Evolutionary conservation across 2,329 filamentous ascomycete genomes (phyloP), one percentile per base, ranked within the genome.

Genomic region (Scedosporium apiospermum): DNA sequence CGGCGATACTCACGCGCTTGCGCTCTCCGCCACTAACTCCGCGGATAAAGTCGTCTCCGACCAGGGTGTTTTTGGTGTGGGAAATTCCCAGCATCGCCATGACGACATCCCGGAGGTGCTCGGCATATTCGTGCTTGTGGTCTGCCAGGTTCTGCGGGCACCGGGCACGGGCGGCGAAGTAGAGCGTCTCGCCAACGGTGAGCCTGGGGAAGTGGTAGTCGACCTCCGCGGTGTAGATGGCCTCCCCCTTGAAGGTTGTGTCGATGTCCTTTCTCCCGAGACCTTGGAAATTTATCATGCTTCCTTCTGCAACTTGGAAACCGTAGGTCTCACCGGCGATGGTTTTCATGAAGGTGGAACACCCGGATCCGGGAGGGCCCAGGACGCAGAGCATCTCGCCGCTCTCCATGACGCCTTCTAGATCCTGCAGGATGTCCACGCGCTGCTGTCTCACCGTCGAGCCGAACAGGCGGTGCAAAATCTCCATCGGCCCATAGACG

Each of bases 151-250:
- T 70, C 49, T 75, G 74, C 0, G 81, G 81, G 21, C 79, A 76
- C 63, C 81, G 73, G n/a, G 83, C 81, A 6, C 79, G 75, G 3
- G 84, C 84, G n/a, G 84, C 84, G 62, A 87, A 87, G 65, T 78
- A 80, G 14, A 87, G 75, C 0, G 85, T 87, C 66, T 87, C 81
- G 62, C 82, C 82, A 12, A 87, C 84, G 3, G 78, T 81, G 66
- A 87, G 70, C 67, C 79, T 77, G 1, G 83, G 81, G 66, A 86
- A 86, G 69, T 86, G 83, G 7, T 83, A 79, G 68, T 88, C 86
- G 16, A 85, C 83, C 71, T 87, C 85, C 46, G 84, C 84, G 0
- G 83, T 87, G 71, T 88, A 88, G 67, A 88, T 87, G 41, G 83
- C 83, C 70, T 88, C 85, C 57, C 86, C 85, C 83, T 64, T 60